Evolutionary conservation across 2,329 filamentous ascomycete species (phyloP).

Genomic region (Monilinia fructigena): DNA sequence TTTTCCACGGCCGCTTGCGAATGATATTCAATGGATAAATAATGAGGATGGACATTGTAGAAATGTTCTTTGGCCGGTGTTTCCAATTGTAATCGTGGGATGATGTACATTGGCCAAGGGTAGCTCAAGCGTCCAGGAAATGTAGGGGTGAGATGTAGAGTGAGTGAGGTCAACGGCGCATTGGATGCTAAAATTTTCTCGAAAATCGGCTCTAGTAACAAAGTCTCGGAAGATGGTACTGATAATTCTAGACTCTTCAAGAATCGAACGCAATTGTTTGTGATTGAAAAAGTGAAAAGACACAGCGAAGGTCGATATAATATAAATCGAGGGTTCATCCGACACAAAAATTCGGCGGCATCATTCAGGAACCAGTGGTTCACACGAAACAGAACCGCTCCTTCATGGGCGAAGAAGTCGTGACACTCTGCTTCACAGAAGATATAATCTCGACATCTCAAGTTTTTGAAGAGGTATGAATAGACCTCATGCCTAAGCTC

Average conservation of each 20-base stretch:
- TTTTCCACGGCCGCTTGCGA: slow-evolving; percentile 21
- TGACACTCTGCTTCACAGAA: slow-evolving; percentile 21
- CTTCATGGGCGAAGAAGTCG: slow-evolving; percentile 11
- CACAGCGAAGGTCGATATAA: slow-evolving; percentile 21
- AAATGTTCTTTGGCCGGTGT: slow-evolving; percentile 18
- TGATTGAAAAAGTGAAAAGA: slow-evolving; percentile 15
- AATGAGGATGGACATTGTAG: slow-evolving; percentile 19
- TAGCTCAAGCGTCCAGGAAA: slow-evolving; percentile 19
- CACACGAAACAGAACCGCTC: slow-evolving; percentile 16
- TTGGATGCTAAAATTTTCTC: slow-evolving; percentile 16
- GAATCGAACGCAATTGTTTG: slow-evolving; percentile 16
- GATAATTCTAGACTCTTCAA: slow-evolving; percentile 19
- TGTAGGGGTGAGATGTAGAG: slow-evolving; percentile 14
- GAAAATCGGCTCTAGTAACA: slow-evolving; percentile 10
- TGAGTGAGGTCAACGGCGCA: slow-evolving; percentile 15
- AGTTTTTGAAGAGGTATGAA: slow-evolving; percentile 20
- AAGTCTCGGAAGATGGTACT: slow-evolving; percentile 17
- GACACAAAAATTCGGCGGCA: slow-evolving; percentile 19
- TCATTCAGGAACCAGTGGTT: slow-evolving; percentile 20
- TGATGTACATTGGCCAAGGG: slow-evolving; percentile 21
- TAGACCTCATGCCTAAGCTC: slow-evolving; percentile 20
- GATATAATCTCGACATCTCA: slow-evolving; percentile 20
- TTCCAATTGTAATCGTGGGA: slow-evolving; percentile 14
- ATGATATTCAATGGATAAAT: slow-evolving; percentile 17
- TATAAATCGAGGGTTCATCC: slow-evolving; percentile 20